Conservation (phyloP, 1,284 basidiomycete genomes). For the Tranzscheliella williamsii region DNA sequence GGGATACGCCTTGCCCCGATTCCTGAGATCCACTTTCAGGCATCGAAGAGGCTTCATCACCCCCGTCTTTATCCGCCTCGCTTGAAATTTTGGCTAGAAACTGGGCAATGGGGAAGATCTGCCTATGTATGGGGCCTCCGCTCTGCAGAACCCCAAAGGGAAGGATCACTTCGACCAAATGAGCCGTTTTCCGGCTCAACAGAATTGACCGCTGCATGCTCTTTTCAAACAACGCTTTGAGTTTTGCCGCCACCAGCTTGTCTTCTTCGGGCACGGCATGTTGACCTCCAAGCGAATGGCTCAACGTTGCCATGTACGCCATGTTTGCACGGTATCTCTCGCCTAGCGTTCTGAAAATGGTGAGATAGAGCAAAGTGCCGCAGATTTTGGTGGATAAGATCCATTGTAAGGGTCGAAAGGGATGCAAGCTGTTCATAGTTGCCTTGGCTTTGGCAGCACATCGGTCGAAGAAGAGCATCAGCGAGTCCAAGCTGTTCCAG, state of each 20-base stretch:
- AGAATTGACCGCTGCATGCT: slow-evolving; percentile 36
- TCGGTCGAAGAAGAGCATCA: slow-evolving; percentile 52
- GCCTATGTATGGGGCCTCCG: slow-evolving; percentile 39
- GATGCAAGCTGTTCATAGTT: slow-evolving; percentile 46
- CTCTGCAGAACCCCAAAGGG: slow-evolving; percentile 45
- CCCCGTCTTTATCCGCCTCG: slow-evolving; percentile 11
- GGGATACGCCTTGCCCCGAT: too few species aligned
- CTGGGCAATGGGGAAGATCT: slow-evolving; percentile 46
- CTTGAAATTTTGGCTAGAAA: slow-evolving; percentile 45
- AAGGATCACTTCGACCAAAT: slow-evolving; percentile 38
- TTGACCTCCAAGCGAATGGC: slow-evolving; percentile 15
- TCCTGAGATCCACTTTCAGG: too few species aligned
- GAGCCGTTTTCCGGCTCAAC: slow-evolving; percentile 40
- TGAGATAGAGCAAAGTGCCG: slow-evolving; percentile 41
- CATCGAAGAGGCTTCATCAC: neutral
- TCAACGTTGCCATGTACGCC: slow-evolving; percentile 34
- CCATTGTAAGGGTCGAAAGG: slow-evolving; percentile 48
- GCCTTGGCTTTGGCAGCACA: slow-evolving; percentile 40
- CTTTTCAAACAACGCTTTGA: slow-evolving; percentile 42
- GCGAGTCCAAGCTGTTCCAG: slow-evolving; percentile 51
- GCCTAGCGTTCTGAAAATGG: slow-evolving; percentile 41
- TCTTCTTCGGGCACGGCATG: slow-evolving; percentile 33
- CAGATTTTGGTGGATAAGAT: slow-evolving; percentile 45
- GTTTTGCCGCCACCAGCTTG: slow-evolving; percentile 17
- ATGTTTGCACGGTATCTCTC: slow-evolving; percentile 39